These are phyloP conservation scores for Cardamine occulta DNA, from an alignment of 345 rosid species.

Conservation along the genomic window DNA sequence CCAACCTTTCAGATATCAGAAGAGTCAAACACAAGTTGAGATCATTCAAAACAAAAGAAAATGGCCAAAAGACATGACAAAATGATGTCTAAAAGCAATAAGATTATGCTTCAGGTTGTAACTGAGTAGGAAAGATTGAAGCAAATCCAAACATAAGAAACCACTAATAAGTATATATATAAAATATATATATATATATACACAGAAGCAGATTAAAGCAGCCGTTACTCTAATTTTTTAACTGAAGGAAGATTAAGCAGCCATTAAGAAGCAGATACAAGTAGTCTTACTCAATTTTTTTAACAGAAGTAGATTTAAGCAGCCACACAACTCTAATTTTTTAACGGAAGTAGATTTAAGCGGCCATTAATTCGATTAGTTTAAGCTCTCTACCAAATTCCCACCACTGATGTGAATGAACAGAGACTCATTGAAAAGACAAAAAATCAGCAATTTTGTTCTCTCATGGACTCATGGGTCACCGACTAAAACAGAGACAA, in stretches of 20 bases:
- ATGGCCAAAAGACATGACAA: slow-evolving; percentile 41
- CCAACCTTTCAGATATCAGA: slow-evolving; percentile 37
- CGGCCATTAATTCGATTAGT: slow-evolving; percentile 10
- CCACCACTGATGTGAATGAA: slow-evolving; percentile 23
- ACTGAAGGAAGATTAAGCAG: slow-evolving; percentile 25
- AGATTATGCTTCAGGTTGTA: slow-evolving; percentile 25
- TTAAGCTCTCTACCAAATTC: slow-evolving; percentile 30
- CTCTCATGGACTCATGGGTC: slow-evolving; percentile 35
- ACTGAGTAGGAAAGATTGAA: slow-evolving; percentile 27
- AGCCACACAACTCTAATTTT: not conserved
- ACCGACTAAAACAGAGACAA: slow-evolving; percentile 37
- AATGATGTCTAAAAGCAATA: slow-evolving; percentile 39
- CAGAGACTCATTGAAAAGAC: slow-evolving; percentile 2
- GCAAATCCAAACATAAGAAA: slow-evolving; percentile 42
- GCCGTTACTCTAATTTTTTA: slow-evolving; percentile 28
- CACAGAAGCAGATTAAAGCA: slow-evolving; percentile 17
- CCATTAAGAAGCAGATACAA: slow-evolving; percentile 22
- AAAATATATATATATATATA: slow-evolving; percentile 8
- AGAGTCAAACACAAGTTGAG: slow-evolving; percentile 38
- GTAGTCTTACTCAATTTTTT: not conserved
- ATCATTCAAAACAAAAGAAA: slow-evolving; percentile 39
- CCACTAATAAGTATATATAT: slow-evolving; percentile 11
- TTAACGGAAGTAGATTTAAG: slow-evolving; percentile 22
- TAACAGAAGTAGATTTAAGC: slow-evolving; percentile 1
- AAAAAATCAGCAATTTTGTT: slow-evolving; percentile 25